Conservation (phyloP, 208 protist species). For the Crithidia fasciculata region DNA sequence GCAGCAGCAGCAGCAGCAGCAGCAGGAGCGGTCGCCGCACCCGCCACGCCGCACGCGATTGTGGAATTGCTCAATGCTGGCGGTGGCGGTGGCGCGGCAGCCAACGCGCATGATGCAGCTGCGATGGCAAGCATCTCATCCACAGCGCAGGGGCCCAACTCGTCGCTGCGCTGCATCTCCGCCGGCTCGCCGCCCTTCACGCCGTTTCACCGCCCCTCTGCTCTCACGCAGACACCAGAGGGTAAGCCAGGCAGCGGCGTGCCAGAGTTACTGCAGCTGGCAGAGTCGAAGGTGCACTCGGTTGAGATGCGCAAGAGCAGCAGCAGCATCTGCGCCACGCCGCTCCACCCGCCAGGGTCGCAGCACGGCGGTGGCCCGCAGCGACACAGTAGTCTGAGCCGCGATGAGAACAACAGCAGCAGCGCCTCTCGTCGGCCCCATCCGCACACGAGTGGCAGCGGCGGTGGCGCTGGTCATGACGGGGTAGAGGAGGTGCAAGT, state of each 20-base stretch:
- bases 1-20: neutral
- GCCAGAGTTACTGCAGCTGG: slow-evolving; percentile 12
- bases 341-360: neutral
- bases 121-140: slow-evolving; percentile 12
- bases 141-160: slow-evolving; percentile 9
- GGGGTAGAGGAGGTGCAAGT: neutral
- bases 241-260: slow-evolving; percentile 16
- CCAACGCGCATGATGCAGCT: neutral
- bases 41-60: neutral
- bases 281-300: neutral
- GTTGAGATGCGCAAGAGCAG: slow-evolving; percentile 15
- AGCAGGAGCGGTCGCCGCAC: too few species aligned
- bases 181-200: slow-evolving; percentile 8
- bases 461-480: neutral
- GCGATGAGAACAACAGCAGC: slow-evolving; percentile 15
- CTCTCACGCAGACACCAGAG: slow-evolving; percentile 11
- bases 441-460: slow-evolving; percentile 6
- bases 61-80: slow-evolving; percentile 8
- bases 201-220: neutral
- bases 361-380: neutral
- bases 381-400: neutral
- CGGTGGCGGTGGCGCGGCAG: too few species aligned
- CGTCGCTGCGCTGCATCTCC: neutral
- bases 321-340: slow-evolving; percentile 6
- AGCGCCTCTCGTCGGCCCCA: neutral